Base-by-base conservation (phyloP, 768 basidiomycete genomes). In the Termitomyces sp. region DNA sequence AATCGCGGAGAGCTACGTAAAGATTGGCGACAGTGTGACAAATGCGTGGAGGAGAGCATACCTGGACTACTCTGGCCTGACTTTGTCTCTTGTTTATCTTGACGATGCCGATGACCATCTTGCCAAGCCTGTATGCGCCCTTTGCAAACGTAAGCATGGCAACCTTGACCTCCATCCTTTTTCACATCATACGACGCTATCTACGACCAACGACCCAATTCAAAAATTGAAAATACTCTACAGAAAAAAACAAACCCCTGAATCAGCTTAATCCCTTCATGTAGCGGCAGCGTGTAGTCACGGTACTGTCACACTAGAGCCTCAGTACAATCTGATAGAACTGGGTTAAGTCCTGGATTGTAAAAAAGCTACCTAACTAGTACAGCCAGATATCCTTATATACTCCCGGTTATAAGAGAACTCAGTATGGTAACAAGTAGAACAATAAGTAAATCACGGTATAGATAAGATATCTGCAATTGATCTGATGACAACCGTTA, bases 151-250 rank as follows among this genome's bases (percentile, higher is more conserved):
- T 97, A 14, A 99, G 72, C 40, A 91, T 87, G 6, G 96, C 95
- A 59, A 98, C 93, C 44, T 86, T 85, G 40, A 90, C 82, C 82
- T 0, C 91, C 93, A 38, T 96, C 93, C 76, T 98, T 97, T 69
- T 87, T 91, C 57, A 98, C 94, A 74, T 98, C 95, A 72, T 93
- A 98, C 0, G 94, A 95, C 41, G 88, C 94, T 96, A 18, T 10
- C 38, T 16, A 18, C 40, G 36, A 64, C 4, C 23, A 23, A 23
- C 35, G 8, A 64, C 4, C 28, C 23, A 58, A 61, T 38, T 46
- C 57, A 61, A 33, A 44, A 26, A 40, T 3, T 13, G 28, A 40
- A 40, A 28, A 49, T 18, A 16, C 14, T 28, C 3, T 26, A 52
- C 30, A 58, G 60, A 41, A 47, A 58, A 61, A 41, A 46, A 26